Evolutionary conservation across 305 asterid genomes (phyloP).

Genomic region (Solanum hybrid): DNA sequence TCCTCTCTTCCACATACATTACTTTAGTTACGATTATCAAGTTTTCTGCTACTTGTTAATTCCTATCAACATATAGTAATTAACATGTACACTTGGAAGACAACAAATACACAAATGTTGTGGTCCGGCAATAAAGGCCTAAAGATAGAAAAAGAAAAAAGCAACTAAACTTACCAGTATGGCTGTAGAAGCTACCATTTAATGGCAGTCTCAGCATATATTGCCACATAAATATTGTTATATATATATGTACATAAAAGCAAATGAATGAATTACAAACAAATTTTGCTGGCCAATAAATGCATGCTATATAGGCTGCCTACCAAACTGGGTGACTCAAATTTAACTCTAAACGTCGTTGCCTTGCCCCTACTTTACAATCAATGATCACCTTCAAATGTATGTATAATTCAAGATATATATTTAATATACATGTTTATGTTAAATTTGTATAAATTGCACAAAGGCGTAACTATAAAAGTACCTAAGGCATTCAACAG

Average conservation of each 20-base stretch:
- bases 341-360: background rate
- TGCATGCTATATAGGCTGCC: background rate
- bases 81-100: background rate
- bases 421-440: background rate
- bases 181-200: background rate
- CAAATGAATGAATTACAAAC: background rate
- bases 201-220: background rate
- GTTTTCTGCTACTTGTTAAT: background rate
- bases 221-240: background rate
- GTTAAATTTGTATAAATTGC: background rate
- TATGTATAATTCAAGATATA: background rate
- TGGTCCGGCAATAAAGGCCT: background rate
- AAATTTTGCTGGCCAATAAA: constrained; percentile 6
- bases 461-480: background rate
- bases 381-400: background rate
- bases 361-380: background rate
- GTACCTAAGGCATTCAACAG: background rate
- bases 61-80: background rate
- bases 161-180: background rate
- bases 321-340: background rate
- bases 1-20: background rate
- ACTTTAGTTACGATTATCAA: background rate
- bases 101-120: background rate
- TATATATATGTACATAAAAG: background rate
- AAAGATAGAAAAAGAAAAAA: background rate